A percentile compares a stretch with the other conserved stretches of the same genome.
Evolutionary conservation across 345 rosid genomes (phyloP).

Genomic region (Rhizophora apiculata): DNA sequence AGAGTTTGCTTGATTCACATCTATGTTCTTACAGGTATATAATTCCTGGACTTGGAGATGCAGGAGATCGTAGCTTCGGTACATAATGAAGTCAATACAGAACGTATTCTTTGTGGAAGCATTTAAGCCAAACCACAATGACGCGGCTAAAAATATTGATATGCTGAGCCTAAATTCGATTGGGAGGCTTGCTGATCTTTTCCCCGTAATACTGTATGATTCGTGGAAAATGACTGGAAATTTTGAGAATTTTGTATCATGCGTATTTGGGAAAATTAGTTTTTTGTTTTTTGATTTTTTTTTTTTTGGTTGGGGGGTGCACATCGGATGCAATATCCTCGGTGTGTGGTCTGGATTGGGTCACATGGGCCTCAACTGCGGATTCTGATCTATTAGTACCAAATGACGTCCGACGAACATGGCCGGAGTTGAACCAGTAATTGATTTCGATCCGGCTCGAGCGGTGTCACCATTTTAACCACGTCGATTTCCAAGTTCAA

Average conservation of each 20-base stretch:
- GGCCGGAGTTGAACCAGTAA: no score
- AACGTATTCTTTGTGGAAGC: background rate
- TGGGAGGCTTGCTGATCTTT: background rate
- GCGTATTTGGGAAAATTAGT: no score
- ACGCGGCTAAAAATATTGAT: conserved; percentile 26
- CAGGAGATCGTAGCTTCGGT: conserved; percentile 93
- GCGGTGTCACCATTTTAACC: no score
- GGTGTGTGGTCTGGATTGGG: no score
- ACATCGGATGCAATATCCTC: no score
- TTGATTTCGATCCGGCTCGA: no score
- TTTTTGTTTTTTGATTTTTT: no score
- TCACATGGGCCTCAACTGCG: no score
- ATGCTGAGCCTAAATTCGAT: background rate
- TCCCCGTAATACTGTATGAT: background rate
- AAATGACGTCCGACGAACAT: no score
- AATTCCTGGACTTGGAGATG: conserved; percentile 98
- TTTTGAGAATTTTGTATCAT: background rate
- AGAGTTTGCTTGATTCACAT: background rate
- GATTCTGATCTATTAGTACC: no score
- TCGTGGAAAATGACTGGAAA: background rate
- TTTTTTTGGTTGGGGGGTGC: no score
- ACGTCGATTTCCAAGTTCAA: no score
- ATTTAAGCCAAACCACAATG: background rate
- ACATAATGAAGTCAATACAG: conserved; percentile 29
- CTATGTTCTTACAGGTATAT: conserved; percentile 51